phyloP scores from a whole-genome alignment of 1,139 yeast genomes.

The Geotrichum bryndzae region DNA sequence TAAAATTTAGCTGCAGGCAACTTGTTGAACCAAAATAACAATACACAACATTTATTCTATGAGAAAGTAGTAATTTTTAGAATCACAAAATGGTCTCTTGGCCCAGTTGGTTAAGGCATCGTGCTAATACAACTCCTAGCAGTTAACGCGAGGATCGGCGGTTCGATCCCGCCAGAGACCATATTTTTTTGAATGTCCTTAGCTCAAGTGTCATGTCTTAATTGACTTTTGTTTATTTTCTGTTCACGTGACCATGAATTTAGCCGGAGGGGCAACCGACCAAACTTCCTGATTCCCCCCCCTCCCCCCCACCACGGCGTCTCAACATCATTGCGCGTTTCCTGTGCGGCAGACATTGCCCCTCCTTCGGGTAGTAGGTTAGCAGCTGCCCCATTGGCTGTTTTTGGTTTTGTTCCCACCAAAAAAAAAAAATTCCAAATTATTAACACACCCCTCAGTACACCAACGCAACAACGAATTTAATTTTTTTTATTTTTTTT shows the following conservation, averaged over 20 bases:
- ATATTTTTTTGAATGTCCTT: constrained; percentile 1
- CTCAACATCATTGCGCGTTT: background rate
- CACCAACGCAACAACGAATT: background rate
- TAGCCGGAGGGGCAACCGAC: background rate
- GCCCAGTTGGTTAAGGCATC: constrained; percentile 19
- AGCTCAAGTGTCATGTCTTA: background rate
- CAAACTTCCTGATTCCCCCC: too few species aligned
- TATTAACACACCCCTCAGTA: background rate
- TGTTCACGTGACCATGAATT: background rate
- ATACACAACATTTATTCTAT: too few species aligned
- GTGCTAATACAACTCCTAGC: too few species aligned
- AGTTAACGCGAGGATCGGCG: too few species aligned
- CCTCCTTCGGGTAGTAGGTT: background rate
- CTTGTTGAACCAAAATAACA: too few species aligned
- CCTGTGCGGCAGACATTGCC: background rate
- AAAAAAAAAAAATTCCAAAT: too few species aligned
- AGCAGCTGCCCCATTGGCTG: background rate
- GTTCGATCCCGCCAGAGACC: constrained; percentile 17
- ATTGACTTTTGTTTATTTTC: too few species aligned
- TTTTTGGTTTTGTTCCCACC: background rate
- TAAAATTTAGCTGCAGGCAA: too few species aligned
- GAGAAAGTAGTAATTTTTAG: too few species aligned
- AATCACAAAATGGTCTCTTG: constrained; percentile 12
- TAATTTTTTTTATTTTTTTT: too few species aligned
- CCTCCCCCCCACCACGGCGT: background rate